Base-by-base conservation (phyloP, 1,284 basidiomycete genomes). In the Ceratobasidium papillatum region DNA sequence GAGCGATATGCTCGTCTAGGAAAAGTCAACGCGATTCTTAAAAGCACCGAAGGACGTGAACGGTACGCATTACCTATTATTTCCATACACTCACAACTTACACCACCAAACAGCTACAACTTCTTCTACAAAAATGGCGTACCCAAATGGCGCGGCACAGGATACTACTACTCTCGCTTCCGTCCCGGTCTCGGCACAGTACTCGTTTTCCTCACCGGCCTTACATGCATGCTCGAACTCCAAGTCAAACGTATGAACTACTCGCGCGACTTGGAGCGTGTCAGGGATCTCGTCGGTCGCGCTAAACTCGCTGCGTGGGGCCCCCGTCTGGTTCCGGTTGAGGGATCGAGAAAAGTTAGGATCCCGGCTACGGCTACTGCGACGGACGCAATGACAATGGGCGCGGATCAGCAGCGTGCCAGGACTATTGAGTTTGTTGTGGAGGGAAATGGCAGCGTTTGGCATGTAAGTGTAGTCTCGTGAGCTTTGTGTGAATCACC, bases 71-170 rank as follows among this genome's bases (percentile, higher is more conserved):
- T 38, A 22, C 19, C 43, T n/a, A 36, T 17, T 11, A 51, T 30
- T 1, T 68, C 69, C 32, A 72, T 25, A 22, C 30, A 34, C 36
- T 52, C 9, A 8, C 19, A 54, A 25, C 25, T 61, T 22, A 62
- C 47, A 41, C 7, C 49, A 5, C 30, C 3, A 3, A 25, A 27
- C 75, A 92, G 92, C 77, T 95, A 95, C 78, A 92, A 96, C 82
- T 94, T 94, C 83, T 96, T 95, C 85, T 92, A 92, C 84, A 94
- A 94, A 82, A 94, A 95, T 76, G 94, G 94, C 45, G 94, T 96
- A 3, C 94, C 94, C 0, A 92, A 87, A 80, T 96, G 94, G 94
- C 86, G 94, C 79, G 94, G 83, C 81, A 94, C 90, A 30, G 90
- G 89, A 59, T 97, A 98, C 82, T 97, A 96, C 82, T 98, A 98